A percentile compares a stretch with the other conserved stretches of the same genome.
Conservation (phyloP, 2,329 filamentous ascomycete genomes). For the Ophiosphaerella narmari region DNA sequence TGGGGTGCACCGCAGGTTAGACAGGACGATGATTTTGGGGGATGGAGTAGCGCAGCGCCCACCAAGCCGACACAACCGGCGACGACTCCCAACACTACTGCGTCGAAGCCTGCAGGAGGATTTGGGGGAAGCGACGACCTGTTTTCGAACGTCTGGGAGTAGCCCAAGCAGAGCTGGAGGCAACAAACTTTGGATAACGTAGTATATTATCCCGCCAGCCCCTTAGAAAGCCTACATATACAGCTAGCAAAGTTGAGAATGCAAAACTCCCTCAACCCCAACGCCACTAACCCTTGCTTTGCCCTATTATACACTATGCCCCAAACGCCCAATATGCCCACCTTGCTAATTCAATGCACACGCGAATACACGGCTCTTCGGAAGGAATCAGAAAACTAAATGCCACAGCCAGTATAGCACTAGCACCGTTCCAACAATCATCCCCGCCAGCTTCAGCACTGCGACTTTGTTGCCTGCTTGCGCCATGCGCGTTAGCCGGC, state of each 20-base stretch:
- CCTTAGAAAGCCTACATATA: too few species aligned
- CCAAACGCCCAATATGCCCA: not conserved
- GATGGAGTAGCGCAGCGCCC: conserved; percentile 80
- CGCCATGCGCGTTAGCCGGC: conserved; percentile 86
- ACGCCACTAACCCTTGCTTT: too few species aligned
- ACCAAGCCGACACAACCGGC: conserved; percentile 55
- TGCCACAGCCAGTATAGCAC: conserved; percentile 72
- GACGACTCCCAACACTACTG: conserved; percentile 24
- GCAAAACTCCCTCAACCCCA: too few species aligned
- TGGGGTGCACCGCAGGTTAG: conserved; percentile 67
- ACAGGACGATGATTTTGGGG: conserved; percentile 93
- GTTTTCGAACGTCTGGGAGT: conserved; percentile 97
- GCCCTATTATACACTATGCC: not conserved
- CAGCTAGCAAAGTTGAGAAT: too few species aligned
- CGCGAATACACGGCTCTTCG: too few species aligned
- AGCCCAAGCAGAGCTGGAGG: conserved; percentile 9
- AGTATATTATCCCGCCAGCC: too few species aligned
- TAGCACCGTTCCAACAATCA: conserved; percentile 74
- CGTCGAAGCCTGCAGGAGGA: conserved; percentile 57
- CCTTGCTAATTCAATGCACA: too few species aligned
- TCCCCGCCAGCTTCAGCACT: conserved; percentile 84
- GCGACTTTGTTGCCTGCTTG: conserved; percentile 88
- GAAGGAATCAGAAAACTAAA: conserved; percentile 22
- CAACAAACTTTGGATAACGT: too few species aligned
- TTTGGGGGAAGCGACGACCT: conserved; percentile 73